phyloP scores from a whole-genome alignment of 129 eudicot genomes.

The Flaveria linearis region DNA sequence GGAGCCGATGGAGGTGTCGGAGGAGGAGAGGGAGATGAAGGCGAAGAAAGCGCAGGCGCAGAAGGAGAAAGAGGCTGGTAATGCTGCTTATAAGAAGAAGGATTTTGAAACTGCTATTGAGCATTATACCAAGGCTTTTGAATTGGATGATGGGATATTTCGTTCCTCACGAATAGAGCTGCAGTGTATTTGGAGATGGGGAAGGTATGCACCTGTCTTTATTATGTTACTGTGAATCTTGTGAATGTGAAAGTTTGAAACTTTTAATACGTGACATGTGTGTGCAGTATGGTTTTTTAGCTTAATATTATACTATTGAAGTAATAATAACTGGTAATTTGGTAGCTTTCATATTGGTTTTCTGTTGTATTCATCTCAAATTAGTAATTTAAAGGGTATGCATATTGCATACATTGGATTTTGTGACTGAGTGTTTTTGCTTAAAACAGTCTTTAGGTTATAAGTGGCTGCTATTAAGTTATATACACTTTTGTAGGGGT shows the following conservation, averaged over 20 bases:
- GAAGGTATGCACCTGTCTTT: conserved; percentile 49
- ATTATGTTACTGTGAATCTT: background rate
- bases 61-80: conserved; percentile 89
- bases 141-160: conserved; percentile 84
- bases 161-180: conserved; percentile 86
- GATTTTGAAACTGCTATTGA: conserved; percentile 81
- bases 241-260: background rate
- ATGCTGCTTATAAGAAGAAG: conserved; percentile 95
- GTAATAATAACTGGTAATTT: background rate
- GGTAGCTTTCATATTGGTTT: background rate
- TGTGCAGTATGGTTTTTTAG: background rate
- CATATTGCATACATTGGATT: background rate
- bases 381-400: background rate
- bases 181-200: conserved; percentile 97
- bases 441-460: background rate
- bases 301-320: background rate
- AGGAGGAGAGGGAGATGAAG: conserved; percentile 65
- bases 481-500: background rate
- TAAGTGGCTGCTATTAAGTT: background rate
- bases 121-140: conserved; percentile 66
- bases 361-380: too few relatives aligned
- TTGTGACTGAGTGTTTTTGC: background rate
- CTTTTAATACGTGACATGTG: background rate
- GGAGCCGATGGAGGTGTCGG: conserved; percentile 63
- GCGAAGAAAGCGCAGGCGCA: conserved; percentile 67